A percentile compares a stretch with the other conserved stretches of the same genome.
phyloP scores from a whole-genome alignment of 2,329 filamentous ascomycete genomes.

The Colletotrichum agaves region DNA sequence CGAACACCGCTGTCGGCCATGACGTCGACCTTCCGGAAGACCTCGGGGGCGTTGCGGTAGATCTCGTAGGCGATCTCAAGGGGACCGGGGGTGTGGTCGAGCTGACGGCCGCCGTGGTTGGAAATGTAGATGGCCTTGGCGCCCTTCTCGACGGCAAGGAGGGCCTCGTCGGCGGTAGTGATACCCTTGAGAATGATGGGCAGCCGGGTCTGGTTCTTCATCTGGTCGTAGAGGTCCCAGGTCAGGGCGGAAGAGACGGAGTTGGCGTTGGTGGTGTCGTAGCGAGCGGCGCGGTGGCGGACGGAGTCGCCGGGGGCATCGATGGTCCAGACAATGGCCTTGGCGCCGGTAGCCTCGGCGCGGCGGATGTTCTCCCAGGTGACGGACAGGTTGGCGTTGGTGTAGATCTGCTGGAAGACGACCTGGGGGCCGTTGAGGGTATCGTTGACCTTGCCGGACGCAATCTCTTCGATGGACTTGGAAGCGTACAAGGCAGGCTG shows the following conservation, averaged over 20 bases:
- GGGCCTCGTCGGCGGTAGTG: conserved; percentile 51
- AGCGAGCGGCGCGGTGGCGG: conserved; percentile 40
- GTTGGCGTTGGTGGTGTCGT: conserved; percentile 39
- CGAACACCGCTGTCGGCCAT: conserved; percentile 52
- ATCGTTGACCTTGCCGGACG: conserved; percentile 41
- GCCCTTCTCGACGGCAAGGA: conserved; percentile 46
- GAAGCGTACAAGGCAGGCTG: conserved; percentile 46
- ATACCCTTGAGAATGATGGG: conserved; percentile 53
- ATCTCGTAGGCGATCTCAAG: conserved; percentile 48
- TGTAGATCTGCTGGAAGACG: conserved; percentile 47
- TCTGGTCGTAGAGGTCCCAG: conserved; percentile 44
- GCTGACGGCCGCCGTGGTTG: conserved; percentile 55
- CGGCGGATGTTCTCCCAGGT: conserved; percentile 47
- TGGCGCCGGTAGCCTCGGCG: conserved; percentile 48
- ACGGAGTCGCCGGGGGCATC: conserved; percentile 43
- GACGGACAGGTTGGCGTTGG: conserved; percentile 45
- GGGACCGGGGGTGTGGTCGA: conserved; percentile 50
- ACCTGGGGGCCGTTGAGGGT: conserved; percentile 43
- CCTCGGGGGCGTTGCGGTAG: conserved; percentile 49
- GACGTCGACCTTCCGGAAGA: conserved; percentile 49
- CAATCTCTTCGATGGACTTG: conserved; percentile 50
- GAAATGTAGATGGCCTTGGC: conserved; percentile 52
- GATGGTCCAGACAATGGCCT: conserved; percentile 52
- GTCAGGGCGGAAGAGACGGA: conserved; percentile 36
- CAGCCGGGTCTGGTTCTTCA: conserved; percentile 47